Evolutionary conservation across 371 early-diverging fungal genomes (phyloP).

Genomic region (Rhizopus microsporus): DNA sequence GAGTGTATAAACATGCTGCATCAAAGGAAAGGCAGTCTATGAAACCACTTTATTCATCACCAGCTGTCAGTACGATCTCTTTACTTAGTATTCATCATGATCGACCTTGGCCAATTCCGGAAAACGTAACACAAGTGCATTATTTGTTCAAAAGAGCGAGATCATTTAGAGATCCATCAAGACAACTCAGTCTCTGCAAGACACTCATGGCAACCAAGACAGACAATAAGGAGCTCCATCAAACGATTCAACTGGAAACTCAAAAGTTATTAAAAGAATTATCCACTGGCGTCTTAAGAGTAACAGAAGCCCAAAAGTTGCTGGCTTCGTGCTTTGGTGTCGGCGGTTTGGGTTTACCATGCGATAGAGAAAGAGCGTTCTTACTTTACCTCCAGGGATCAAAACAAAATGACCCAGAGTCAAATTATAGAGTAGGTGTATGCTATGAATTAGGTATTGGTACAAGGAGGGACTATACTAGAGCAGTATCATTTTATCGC

Average conservation of each 20-base stretch:
- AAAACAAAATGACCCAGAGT: slow-evolving; percentile 85
- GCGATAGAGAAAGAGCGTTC: slow-evolving; percentile 89
- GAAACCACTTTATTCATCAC: not conserved
- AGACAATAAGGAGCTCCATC: slow-evolving; percentile 43
- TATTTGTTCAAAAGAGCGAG: slow-evolving; percentile 17
- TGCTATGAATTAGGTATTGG: slow-evolving; percentile 95
- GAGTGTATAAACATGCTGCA: slow-evolving; percentile 33
- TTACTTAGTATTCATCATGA: not conserved
- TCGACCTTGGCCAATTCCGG: slow-evolving; percentile 13
- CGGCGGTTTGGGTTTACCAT: slow-evolving; percentile 67
- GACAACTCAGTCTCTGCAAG: slow-evolving; percentile 22
- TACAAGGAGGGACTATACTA: slow-evolving; percentile 72
- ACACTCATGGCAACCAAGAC: slow-evolving; percentile 19
- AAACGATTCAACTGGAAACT: slow-evolving; percentile 64
- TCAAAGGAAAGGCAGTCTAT: not conserved
- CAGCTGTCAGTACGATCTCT: not conserved
- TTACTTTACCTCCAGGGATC: slow-evolving; percentile 85
- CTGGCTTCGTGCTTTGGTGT: slow-evolving; percentile 86
- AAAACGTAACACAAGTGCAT: slow-evolving; percentile 11
- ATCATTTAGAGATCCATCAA: slow-evolving; percentile 10
- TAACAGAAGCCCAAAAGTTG: slow-evolving; percentile 84
- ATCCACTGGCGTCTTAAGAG: slow-evolving; percentile 51
- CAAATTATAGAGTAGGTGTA: slow-evolving; percentile 90
- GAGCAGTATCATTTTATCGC: slow-evolving; percentile 88
- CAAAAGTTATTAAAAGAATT: slow-evolving; percentile 74